Percentiles rank a stretch among this genome's conserved stretches.
Evolutionary conservation across 805 yeast genomes (phyloP).

Genomic region (Saturnispora halmiae): DNA sequence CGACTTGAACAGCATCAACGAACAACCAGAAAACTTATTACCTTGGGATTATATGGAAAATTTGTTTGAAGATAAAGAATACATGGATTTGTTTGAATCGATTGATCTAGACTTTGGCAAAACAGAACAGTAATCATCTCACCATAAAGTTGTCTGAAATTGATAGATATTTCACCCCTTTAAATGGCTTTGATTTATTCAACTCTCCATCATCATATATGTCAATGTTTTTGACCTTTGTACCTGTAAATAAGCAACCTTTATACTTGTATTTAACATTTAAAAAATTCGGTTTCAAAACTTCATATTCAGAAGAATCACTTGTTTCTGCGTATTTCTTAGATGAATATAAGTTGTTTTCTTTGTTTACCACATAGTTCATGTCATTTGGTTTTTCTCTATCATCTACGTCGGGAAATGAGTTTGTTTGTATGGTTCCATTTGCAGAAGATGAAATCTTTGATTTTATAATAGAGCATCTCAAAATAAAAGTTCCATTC

Average conservation of each 20-base stretch:
- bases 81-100: conserved; percentile 2
- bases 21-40: background rate
- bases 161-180: conserved; percentile 82
- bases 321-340: background rate
- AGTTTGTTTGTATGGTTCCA: too few relatives aligned
- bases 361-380: background rate
- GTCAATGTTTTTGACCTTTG: conserved; percentile 56
- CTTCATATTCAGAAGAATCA: background rate
- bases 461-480: conserved; percentile 12
- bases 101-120: conserved; percentile 1
- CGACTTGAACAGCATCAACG: background rate
- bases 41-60: conserved; percentile 2
- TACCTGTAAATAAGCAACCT: conserved; percentile 70
- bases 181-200: conserved; percentile 65
- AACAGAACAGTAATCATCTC: conserved; percentile 10
- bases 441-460: too few relatives aligned
- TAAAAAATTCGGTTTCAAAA: conserved; percentile 35
- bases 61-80: background rate
- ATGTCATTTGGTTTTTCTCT: background rate
- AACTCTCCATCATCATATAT: conserved; percentile 44
- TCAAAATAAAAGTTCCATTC: conserved; percentile 11
- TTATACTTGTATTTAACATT: conserved; percentile 46
- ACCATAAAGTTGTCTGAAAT: conserved; percentile 50
- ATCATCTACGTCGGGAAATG: too few relatives aligned
- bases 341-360: background rate